Evolutionary conservation across 1,284 basidiomycete species (phyloP).

Genomic region (Cystobasidiaceae sp.): DNA sequence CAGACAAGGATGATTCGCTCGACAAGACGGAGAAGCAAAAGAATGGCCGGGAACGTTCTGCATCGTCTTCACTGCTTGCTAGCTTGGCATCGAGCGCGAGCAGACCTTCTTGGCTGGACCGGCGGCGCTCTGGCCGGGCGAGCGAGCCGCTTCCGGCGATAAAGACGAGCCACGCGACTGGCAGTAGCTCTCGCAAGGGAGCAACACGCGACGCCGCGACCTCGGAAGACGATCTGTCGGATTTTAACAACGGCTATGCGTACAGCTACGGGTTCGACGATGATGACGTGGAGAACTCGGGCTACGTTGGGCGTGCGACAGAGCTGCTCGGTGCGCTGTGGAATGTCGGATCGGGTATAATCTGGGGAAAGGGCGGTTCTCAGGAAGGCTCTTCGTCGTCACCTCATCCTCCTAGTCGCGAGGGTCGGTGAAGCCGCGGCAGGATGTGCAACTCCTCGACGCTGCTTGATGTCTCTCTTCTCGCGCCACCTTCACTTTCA

Average conservation of each 20-base stretch:
- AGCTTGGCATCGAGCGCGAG: no score
- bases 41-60: not conserved
- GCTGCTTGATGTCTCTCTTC: no score
- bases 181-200: not conserved
- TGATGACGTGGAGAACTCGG: slow-evolving; percentile 14
- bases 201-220: not conserved
- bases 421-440: no score
- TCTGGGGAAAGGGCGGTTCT: slow-evolving; percentile 1
- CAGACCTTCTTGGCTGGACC: slow-evolving; percentile 1
- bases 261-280: slow-evolving; percentile 27
- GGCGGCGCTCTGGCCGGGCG: no score
- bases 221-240: slow-evolving; percentile 24
- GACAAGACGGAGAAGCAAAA: not conserved
- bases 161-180: no score
- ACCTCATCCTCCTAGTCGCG: no score
- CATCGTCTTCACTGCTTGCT: not conserved
- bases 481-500: no score
- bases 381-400: not conserved
- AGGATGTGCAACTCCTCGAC: no score
- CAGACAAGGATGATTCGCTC: not conserved
- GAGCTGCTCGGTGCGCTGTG: slow-evolving; percentile 27
- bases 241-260: slow-evolving; percentile 26
- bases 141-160: no score
- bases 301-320: slow-evolving; percentile 11
- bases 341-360: slow-evolving; percentile 22